These are phyloP conservation scores for Alternaria longipes DNA, from an alignment of 2,329 filamentous ascomycete species.

Conservation along the genomic window DNA sequence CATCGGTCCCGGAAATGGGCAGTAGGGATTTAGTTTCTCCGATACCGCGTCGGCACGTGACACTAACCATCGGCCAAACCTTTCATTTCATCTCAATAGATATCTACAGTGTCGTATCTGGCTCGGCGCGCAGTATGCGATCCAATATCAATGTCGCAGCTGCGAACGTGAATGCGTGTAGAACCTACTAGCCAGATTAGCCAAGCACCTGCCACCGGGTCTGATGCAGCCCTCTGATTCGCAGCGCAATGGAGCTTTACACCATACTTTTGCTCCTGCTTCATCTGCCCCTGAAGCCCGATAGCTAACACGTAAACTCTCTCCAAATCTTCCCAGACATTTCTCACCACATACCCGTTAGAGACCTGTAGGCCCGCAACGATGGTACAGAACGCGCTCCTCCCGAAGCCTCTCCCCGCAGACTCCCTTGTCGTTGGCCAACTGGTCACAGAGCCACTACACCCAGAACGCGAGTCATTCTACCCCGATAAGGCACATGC, in stretches of 20 bases:
- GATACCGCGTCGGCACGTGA: constrained; percentile 27
- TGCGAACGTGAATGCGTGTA: constrained; percentile 30
- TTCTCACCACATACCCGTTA: not conserved
- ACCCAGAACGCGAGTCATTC: constrained; percentile 50
- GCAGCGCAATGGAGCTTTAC: constrained; percentile 22
- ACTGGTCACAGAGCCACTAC: constrained; percentile 49
- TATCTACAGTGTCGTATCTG: constrained; percentile 2
- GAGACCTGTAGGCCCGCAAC: constrained; percentile 5
- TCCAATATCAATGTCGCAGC: constrained; percentile 34
- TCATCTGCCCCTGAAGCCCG: constrained; percentile 6
- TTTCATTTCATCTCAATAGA: constrained; percentile 11
- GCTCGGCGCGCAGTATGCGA: constrained; percentile 12
- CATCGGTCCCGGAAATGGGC: constrained; percentile 8
- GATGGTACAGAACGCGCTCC: constrained; percentile 49
- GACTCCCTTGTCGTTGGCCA: constrained; percentile 48
- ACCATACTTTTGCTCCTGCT: constrained; percentile 16
- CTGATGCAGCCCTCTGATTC: constrained; percentile 30
- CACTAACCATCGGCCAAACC: constrained; percentile 2
- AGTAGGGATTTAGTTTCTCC: constrained; percentile 18
- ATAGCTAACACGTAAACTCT: constrained; percentile 4
- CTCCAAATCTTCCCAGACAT: not conserved
- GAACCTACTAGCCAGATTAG: constrained; percentile 30
- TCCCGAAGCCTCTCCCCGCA: constrained; percentile 49
- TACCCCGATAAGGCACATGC: constrained; percentile 46
- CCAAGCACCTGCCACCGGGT: constrained; percentile 29